Base-by-base conservation (phyloP, 305 asterid genomes). In the Solanum hybrid region DNA sequence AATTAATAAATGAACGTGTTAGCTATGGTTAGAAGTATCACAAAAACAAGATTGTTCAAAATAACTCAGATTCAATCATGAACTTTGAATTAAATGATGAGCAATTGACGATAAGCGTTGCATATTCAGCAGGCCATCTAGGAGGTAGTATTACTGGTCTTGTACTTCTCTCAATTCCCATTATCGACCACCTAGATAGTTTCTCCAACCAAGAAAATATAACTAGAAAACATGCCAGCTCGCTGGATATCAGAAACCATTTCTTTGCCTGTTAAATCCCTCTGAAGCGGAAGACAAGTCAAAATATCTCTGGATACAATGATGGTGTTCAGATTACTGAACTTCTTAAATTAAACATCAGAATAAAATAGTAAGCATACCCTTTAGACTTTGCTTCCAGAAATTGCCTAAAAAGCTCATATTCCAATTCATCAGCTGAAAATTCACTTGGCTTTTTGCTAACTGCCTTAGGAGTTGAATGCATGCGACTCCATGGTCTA, bases 401-500 rank as follows among this genome's bases (percentile, higher is more conserved):
- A 89, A 91, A 93, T n/a, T 92, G 92, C 85, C 89, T 91, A 80
- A 93, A 91, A 90, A 95, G 95, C 90, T 93, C 91, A 37, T 16
- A 89, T 78, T 97, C 98, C 85, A 95, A 91, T 90, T 95, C 95
- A 90, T 92, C 71, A 31, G 90, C 64, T 78, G 95, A 92, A 89
- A 91, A 92, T 11, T 93, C 94, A 39, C 10, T 90, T 6, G 95
- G 98, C 87, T 90, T 92, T 92, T 86, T 92, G 87, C 69, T 87
- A 20, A 34, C 69, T 9, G 94, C 89, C n/a, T 79, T 89, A 9
- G 93, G 93, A 42, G 92, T 87, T 29, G 93, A 76, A 88, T 90
- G 80, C 71, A 26, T 16, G 29, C 92, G 96, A 18, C 18, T 89
- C 98, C 98, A 96, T 24, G 98, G 98, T 86, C 94, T 92, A 95